Evolutionary conservation across 257 asterid genomes (phyloP).

Genomic region (Rehmannia glutinosa): DNA sequence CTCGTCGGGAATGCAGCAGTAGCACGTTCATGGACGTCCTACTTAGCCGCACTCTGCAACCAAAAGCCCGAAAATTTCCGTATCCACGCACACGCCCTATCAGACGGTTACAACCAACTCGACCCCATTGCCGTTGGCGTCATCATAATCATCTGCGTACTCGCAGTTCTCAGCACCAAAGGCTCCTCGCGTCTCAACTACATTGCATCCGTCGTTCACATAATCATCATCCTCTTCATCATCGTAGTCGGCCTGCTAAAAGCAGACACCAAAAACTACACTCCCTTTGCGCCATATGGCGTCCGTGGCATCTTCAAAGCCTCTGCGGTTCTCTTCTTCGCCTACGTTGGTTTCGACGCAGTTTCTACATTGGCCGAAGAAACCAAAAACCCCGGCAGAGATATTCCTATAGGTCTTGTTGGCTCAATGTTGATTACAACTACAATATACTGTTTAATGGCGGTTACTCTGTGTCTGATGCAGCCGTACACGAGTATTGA

Average conservation of each 20-base stretch:
- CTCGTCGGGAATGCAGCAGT: constrained; percentile 53
- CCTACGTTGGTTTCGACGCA: constrained; percentile 58
- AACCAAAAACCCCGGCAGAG: constrained; percentile 44
- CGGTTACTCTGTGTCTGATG: constrained; percentile 48
- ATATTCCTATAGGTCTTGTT: constrained; percentile 57
- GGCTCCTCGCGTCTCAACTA: constrained; percentile 58
- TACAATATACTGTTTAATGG: constrained; percentile 38
- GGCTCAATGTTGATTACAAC: constrained; percentile 59
- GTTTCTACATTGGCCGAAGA: constrained; percentile 72
- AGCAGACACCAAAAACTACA: constrained; percentile 41
- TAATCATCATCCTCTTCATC: constrained; percentile 46
- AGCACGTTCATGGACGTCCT: constrained; percentile 60
- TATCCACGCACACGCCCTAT: constrained; percentile 24
- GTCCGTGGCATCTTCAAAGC: constrained; percentile 47
- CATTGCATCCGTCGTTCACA: constrained; percentile 51
- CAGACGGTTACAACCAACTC: constrained; percentile 37
- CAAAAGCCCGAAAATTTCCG: constrained; percentile 35
- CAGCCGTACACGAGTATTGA: constrained; percentile 34
- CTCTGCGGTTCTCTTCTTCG: constrained; percentile 51
- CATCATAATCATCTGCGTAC: constrained; percentile 22
- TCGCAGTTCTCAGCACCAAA: constrained; percentile 51
- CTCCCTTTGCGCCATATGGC: constrained; percentile 34
- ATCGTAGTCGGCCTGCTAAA: constrained; percentile 41
- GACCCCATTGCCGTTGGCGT: constrained; percentile 49
- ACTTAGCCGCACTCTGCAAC: constrained; percentile 48